Base-by-base conservation (phyloP, 805 yeast genomes). In the Kodamaea fukazawae region DNA sequence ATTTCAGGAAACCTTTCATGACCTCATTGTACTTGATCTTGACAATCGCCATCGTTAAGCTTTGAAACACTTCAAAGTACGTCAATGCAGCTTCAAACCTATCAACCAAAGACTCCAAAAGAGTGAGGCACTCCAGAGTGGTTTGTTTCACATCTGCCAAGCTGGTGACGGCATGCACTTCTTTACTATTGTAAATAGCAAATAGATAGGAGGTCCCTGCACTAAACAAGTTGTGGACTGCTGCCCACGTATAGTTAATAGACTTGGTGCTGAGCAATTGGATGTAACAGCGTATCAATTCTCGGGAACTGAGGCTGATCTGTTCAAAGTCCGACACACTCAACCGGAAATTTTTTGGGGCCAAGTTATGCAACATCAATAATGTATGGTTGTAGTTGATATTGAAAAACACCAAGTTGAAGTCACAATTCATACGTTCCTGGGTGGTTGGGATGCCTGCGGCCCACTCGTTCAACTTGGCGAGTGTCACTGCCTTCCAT, bases 221-320 rank as follows among this genome's bases (percentile, higher is more conserved):
- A 84, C 86, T 83, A 56, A 87, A 87, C 39, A 87, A 66, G 55
- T 87, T 88, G 58, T 88, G 95, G 2, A 87, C 90, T 0, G 95
- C 93, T 2, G 89, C 90, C 96, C 96, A 89, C 0, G 96, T 86
- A 60, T 86, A 89, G 58, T 87, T 87, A 44, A 88, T 73, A 34
- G 76, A 68, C 50, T 75, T 76, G 20, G 70, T 70, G n/a, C 66
- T 58, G 48, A 74, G 76, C 28, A 89, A 62, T 37, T 74, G 75
- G 36, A 73, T 65, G 56, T 86, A 89, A 22, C 81, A 73, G 25
- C 69, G 63, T 38, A 88, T 81, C 26, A 87, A 74, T 32, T 81
- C 83, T 48, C 74, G 75, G 1, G 93, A 77, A 0, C 90, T 76
- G 17, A 76, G 79, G 8, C 76, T 72, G 9, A 87, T 77, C 31